Evolutionary conservation across 768 basidiomycete genomes (phyloP).

Genomic region (Paxillus involutus): DNA sequence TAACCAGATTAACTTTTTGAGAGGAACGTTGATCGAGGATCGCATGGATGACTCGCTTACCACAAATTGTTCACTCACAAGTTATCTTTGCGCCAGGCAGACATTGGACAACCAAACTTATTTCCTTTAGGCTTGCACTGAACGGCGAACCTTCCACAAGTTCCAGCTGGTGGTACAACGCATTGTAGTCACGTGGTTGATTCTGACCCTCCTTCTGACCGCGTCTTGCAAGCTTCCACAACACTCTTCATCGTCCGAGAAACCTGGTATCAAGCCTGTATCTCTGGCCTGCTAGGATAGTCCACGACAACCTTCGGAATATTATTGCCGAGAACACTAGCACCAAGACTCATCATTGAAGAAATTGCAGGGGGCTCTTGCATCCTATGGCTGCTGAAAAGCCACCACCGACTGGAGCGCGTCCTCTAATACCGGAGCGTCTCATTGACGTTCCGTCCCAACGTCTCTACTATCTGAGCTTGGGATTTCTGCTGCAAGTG

Average conservation of each 20-base stretch:
- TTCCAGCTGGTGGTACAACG: too few relatives aligned
- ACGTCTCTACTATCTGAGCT: constrained; percentile 73
- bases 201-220: neutral
- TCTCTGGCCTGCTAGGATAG: neutral
- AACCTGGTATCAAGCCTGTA: neutral
- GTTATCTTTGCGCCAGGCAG: too few relatives aligned
- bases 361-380: neutral
- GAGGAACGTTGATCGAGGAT: too few relatives aligned
- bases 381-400: constrained; percentile 6
- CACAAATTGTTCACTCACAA: neutral
- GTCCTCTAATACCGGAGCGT: constrained; percentile 69
- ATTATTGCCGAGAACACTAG: too few relatives aligned
- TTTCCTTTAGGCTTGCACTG: too few relatives aligned
- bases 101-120: too few relatives aligned
- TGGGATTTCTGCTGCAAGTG: constrained; percentile 78
- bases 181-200: constrained; percentile 1
- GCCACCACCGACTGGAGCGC: constrained; percentile 14
- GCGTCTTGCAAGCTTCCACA: neutral
- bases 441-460: constrained; percentile 78
- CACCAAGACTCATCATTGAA: neutral
- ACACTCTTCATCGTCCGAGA: neutral
- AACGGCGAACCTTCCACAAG: too few relatives aligned
- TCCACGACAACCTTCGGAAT: neutral
- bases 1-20: too few relatives aligned
- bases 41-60: neutral